Base-by-base conservation (phyloP, 2,329 filamentous ascomycete genomes). In the Ophiosphaerella herpotricha region DNA sequence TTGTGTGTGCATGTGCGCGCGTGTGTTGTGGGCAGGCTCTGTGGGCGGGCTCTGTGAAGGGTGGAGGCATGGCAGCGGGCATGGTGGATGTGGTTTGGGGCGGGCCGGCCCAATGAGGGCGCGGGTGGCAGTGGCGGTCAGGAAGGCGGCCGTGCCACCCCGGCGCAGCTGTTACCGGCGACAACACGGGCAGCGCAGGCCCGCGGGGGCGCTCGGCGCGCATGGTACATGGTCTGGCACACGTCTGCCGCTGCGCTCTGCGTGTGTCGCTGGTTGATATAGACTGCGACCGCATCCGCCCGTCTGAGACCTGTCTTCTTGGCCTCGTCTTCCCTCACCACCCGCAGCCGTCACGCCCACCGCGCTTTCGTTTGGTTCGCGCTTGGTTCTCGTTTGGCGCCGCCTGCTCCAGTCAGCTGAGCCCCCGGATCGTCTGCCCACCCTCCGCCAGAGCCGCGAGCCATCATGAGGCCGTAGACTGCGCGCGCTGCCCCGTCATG, bases 391-490 rank as follows among this genome's bases (percentile, higher is more conserved):
- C 37, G 49, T 57, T 7, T 46, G 55, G 52, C 50, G 45, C 52
- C 56, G 59, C 55, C 50, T 49, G 31, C 41, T 48, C 16, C 52
- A 26, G 66, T 71, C 68, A 71, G 66, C 69, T 71, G 66, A 71
- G 66, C 69, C 60, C 60, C 64, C 39, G 39, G 24, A 36, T 35
- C 44, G 18, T 11, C 54, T 40, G 63, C 66, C 63, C 63, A 58
- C 63, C 64, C 54, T 50, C 49, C 55, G 59, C 31, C 53, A 44
- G 40, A 33, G 7, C 26, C 48, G 46, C 50, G 39, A 38, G 54
- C 50, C 61, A 66, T 57, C 64, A 72, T 70, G 67, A 66, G 48
- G 60, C 52, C 61, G 49, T 72, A 66, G 56, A 66, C 38, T 53
- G 47, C 39, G 58, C 7, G 7, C 26, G 51, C 37, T 55, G 56